Base-by-base conservation (phyloP, 768 basidiomycete species). In the Mycena indigotica region DNA sequence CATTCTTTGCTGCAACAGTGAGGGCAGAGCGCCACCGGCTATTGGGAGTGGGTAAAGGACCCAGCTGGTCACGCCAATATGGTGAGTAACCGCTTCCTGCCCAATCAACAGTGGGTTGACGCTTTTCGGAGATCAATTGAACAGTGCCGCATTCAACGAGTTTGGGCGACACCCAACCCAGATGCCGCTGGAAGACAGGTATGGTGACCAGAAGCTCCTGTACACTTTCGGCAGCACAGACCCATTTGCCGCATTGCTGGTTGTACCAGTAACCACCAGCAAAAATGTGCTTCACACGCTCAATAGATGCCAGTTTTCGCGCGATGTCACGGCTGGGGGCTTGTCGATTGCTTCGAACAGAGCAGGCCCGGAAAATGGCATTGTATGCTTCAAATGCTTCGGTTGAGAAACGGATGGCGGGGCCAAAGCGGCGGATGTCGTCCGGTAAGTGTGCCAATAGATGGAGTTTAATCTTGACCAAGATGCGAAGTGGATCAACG, bases 321-420 rank as follows among this genome's bases (percentile, higher is more conserved):
- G 68, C 66, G 29, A 70, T 61, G 46, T 64, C 58, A 3, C 67
- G 64, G 13, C 73, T 70, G 3, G 71, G 69, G 2, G 69, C 67
- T 17, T 61, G 67, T 26, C 66, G 71, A 46, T 73, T 73, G 19
- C 63, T 67, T 29, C 61, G 57, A 15, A 71, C 55, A 19, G 61
- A 66, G 40, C 65, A 63, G 2, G 56, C 21, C 1, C 67, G 65
- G 32, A 71, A 70, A 23, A 72, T 53, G 5, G 63, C 66, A 55
- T 72, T 71, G 44, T 40, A 73, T 51, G 61, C 65, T 52, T 73
- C 70, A 39, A 65, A 72, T 1, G 62, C 57, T 44, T 72, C 71
- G 3, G 69, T 71, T 2, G 69, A 52, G n/a, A 48, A 62, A 3
- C 58, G 39, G 35, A 69, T 57, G 2, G 62, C 55, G 0, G 69